Percentiles rank a stretch among this genome's conserved stretches.
These are phyloP conservation scores for Epichloe typhina DNA, from an alignment of 2,329 filamentous ascomycete genomes.

Conservation along the genomic window DNA sequence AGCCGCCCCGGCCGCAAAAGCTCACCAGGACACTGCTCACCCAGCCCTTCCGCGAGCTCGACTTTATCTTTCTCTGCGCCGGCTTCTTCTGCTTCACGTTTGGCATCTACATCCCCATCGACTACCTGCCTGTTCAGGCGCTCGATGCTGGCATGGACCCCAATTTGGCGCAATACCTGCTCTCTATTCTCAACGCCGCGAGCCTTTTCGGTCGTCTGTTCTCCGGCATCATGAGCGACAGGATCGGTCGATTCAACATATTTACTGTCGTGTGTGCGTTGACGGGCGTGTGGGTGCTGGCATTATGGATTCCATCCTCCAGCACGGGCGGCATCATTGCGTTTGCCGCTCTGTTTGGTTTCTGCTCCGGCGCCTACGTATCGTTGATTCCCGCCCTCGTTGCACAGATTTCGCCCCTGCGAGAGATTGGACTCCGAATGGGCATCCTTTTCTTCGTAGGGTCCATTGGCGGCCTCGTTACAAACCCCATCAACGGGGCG, in stretches of 20 bases:
- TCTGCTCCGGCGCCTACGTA: constrained; percentile 28
- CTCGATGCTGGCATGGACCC: constrained; percentile 11
- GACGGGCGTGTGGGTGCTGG: constrained; percentile 1
- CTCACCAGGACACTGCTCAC: constrained; percentile 9
- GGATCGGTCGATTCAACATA: constrained; percentile 25
- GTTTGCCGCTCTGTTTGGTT: constrained; percentile 29
- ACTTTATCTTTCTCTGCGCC: constrained; percentile 14
- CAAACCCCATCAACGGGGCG: constrained; percentile 42
- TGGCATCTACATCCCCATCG: constrained; percentile 21
- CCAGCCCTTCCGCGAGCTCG: constrained; percentile 17
- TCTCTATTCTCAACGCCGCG: constrained; percentile 26
- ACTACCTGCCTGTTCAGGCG: constrained; percentile 14
- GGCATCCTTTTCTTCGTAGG: constrained; percentile 36
- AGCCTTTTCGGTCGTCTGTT: constrained; percentile 24
- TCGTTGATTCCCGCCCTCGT: constrained; percentile 24
- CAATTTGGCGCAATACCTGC: constrained; percentile 19
- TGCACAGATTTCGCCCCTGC: constrained; percentile 31
- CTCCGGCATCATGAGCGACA: constrained; percentile 22
- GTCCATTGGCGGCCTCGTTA: constrained; percentile 41
- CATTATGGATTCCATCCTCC: constrained; percentile 1
- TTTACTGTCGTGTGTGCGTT: constrained; percentile 27
- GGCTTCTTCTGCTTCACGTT: constrained; percentile 18
- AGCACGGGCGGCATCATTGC: constrained; percentile 25
- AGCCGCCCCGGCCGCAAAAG: constrained; percentile 9
- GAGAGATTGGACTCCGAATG: constrained; percentile 18